Conservation (phyloP, 495 filamentous ascomycete species). For the Penicillium subrubescens region DNA sequence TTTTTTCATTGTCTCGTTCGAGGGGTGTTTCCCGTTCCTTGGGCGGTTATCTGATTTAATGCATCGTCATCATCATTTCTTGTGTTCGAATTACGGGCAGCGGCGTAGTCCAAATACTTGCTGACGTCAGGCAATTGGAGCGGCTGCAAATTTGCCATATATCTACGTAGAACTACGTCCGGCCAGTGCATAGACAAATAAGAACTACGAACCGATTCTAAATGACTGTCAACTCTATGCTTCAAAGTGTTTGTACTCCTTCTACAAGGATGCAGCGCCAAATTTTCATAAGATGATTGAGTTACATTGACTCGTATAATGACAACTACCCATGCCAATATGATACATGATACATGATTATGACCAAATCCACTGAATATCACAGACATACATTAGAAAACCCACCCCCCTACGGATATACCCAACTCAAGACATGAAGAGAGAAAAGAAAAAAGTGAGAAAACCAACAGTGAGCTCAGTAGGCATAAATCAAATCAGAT, state of each 20-base stretch:
- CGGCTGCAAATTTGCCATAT: too few species aligned
- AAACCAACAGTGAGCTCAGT: neutral
- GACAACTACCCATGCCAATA: neutral
- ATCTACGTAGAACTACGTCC: too few species aligned
- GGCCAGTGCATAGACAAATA: too few species aligned
- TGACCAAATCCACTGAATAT: neutral
- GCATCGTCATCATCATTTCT: neutral
- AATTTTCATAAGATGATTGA: neutral
- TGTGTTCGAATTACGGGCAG: neutral
- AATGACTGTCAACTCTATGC: too few species aligned
- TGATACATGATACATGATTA: neutral
- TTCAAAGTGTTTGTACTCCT: too few species aligned
- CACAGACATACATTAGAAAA: neutral
- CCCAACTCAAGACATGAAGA: neutral
- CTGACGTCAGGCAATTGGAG: too few species aligned
- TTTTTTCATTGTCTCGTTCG: neutral
- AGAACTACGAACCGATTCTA: too few species aligned
- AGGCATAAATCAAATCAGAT: neutral
- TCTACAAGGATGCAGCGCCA: neutral
- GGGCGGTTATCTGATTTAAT: conserved; percentile 1
- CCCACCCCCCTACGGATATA: neutral
- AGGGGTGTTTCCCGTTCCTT: neutral
- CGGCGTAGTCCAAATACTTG: neutral
- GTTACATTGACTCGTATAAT: neutral
- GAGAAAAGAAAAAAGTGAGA: neutral